A percentile compares a stretch with the other conserved stretches of the same genome.
These are phyloP conservation scores for Saccharomycopsis vini DNA, from an alignment of 805 yeast genomes.

Conservation along the genomic window DNA sequence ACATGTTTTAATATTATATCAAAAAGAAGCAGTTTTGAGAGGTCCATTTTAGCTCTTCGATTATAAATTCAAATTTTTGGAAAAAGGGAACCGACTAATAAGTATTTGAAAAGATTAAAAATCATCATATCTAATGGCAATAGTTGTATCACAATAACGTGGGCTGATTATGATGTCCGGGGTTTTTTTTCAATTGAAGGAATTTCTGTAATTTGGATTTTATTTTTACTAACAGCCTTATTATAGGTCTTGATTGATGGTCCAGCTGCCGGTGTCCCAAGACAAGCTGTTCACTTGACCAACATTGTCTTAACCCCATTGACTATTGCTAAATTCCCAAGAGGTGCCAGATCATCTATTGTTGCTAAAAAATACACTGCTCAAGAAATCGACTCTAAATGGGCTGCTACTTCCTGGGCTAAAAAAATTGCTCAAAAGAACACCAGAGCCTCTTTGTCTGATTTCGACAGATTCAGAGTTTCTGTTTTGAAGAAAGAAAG, in stretches of 20 bases:
- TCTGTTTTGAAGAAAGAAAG: constrained; percentile 95
- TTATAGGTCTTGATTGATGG: constrained; percentile 86
- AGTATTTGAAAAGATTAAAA: no score
- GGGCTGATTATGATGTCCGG: no score
- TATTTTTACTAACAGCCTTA: constrained; percentile 24
- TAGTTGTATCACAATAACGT: no score
- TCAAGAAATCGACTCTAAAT: constrained; percentile 78
- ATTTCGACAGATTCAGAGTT: constrained; percentile 99
- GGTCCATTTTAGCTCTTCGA: no score
- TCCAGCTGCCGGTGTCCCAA: constrained; percentile 78
- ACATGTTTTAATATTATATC: no score
- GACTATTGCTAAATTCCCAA: constrained; percentile 77
- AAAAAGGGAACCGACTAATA: no score
- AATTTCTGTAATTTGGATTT: background rate
- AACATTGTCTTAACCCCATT: constrained; percentile 90
- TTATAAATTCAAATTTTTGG: no score
- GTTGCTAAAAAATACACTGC: constrained; percentile 92
- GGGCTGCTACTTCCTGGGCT: constrained; percentile 95
- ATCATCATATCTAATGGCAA: no score
- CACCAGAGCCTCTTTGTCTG: constrained; percentile 87
- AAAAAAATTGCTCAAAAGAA: constrained; percentile 94
- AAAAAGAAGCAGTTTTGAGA: no score
- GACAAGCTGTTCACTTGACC: constrained; percentile 85
- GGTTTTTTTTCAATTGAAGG: background rate
- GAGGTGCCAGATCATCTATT: constrained; percentile 83